Percentiles rank a stretch among this genome's conserved stretches.
phyloP scores from a whole-genome alignment of 345 rosid genomes.

The Aethionema arabicum region DNA sequence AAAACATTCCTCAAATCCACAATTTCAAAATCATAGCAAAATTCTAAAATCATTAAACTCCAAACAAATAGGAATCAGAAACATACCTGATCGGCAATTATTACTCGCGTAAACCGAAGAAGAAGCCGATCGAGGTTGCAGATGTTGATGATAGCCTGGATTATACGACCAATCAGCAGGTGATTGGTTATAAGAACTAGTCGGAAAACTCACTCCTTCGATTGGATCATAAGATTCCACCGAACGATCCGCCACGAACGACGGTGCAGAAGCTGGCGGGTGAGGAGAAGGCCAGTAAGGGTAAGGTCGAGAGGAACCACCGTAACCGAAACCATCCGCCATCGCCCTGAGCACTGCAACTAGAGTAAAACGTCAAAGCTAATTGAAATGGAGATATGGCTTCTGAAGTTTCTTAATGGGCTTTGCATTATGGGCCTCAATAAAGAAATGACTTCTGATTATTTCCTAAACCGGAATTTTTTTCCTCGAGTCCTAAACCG shows the following conservation, averaged over 20 bases:
- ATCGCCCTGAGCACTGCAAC: background rate
- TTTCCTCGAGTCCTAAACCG: too few relatives aligned
- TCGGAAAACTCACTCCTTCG: slow-evolving; percentile 30
- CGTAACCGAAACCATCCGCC: slow-evolving; percentile 30
- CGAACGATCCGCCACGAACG: slow-evolving; percentile 23
- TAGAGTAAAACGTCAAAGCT: too few relatives aligned
- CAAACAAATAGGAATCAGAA: background rate
- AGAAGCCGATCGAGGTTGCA: slow-evolving; percentile 18
- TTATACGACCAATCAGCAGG: slow-evolving; percentile 21
- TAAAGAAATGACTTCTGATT: too few relatives aligned
- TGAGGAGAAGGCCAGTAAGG: slow-evolving; percentile 19
- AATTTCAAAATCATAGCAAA: background rate
- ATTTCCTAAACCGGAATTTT: too few relatives aligned
- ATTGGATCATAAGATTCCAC: slow-evolving; percentile 26
- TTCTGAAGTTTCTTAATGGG: too few relatives aligned
- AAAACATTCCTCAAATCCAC: slow-evolving; percentile 5
- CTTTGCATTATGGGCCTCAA: too few relatives aligned
- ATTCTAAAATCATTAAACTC: background rate
- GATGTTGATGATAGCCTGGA: slow-evolving; percentile 3
- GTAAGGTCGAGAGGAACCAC: slow-evolving; percentile 24
- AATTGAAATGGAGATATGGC: too few relatives aligned
- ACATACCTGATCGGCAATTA: slow-evolving; percentile 24
- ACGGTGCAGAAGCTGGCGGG: slow-evolving; percentile 28
- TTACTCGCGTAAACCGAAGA: slow-evolving; percentile 24
- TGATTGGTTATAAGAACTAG: slow-evolving; percentile 22